These are phyloP conservation scores for Lasiosphaeria hispida DNA, from an alignment of 495 filamentous ascomycete genomes.

Conservation along the genomic window DNA sequence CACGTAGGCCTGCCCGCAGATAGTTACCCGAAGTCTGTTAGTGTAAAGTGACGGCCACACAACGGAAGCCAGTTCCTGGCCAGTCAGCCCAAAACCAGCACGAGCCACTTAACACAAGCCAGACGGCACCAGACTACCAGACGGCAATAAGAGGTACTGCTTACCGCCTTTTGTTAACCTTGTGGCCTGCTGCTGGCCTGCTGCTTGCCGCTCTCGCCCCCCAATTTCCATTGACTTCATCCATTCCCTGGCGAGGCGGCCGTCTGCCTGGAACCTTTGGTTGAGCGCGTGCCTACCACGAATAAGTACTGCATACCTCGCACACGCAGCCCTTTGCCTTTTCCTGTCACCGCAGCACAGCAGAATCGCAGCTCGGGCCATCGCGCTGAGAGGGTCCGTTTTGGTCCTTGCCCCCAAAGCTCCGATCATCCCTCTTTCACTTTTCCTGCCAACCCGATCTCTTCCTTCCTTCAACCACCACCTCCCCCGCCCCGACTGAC, in stretches of 20 bases:
- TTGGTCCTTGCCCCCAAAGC: conserved; percentile 13
- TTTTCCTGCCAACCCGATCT: conserved; percentile 10
- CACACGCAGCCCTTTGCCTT: conserved; percentile 5
- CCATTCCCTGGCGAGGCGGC: conserved; percentile 22
- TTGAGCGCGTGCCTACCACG: conserved; percentile 16
- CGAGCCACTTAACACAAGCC: neutral
- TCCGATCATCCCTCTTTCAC: conserved; percentile 10
- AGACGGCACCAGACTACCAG: neutral
- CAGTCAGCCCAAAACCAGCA: neutral
- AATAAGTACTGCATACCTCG: conserved; percentile 27
- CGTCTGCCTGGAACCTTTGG: conserved; percentile 24
- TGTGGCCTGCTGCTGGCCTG: conserved; percentile 4
- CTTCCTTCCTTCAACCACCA: conserved; percentile 8
- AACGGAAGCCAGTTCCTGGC: neutral
- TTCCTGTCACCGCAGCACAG: neutral
- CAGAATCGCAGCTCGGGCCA: neutral
- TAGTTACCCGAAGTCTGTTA: conserved; percentile 17
- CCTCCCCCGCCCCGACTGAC: conserved; percentile 10
- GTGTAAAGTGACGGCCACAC: neutral
- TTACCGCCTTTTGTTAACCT: conserved; percentile 30
- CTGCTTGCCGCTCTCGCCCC: conserved; percentile 11
- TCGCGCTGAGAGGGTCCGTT: conserved; percentile 2
- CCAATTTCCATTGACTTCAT: conserved; percentile 9
- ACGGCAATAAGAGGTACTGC: conserved; percentile 18
- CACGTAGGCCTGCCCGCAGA: conserved; percentile 3